Evolutionary conservation across 768 basidiomycete species (phyloP).

Genomic region (Russula lepida): DNA sequence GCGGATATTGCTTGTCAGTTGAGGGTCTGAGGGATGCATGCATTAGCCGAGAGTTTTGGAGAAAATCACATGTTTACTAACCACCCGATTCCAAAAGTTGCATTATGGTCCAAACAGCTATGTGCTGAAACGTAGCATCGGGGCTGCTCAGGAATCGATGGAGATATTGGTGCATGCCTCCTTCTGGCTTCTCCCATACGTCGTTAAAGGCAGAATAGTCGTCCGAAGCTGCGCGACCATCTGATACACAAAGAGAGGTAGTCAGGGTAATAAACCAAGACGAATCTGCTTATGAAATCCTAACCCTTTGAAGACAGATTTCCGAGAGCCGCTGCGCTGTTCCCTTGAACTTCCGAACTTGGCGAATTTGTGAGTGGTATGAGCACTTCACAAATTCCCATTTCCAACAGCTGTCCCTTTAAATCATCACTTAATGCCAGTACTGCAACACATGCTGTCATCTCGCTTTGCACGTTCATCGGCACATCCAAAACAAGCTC

Average conservation of each 20-base stretch:
- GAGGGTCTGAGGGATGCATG: slow-evolving; percentile 50
- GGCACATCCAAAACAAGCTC: slow-evolving; percentile 93
- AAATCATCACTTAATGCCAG: slow-evolving; percentile 93
- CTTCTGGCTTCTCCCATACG: slow-evolving; percentile 97
- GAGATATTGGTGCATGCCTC: slow-evolving; percentile 92
- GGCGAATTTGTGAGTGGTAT: slow-evolving; percentile 95
- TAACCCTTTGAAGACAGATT: slow-evolving; percentile 94
- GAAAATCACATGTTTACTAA: slow-evolving; percentile 26
- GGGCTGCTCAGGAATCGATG: slow-evolving; percentile 88
- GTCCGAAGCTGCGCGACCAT: slow-evolving; percentile 65
- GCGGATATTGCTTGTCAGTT: slow-evolving; percentile 85
- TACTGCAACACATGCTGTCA: slow-evolving; percentile 98
- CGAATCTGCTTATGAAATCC: slow-evolving; percentile 11
- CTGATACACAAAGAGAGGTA: slow-evolving; percentile 30
- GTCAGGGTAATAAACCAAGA: neutral
- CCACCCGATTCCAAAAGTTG: slow-evolving; percentile 95
- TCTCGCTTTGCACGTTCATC: slow-evolving; percentile 96
- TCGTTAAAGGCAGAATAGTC: slow-evolving; percentile 97
- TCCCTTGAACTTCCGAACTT: slow-evolving; percentile 97
- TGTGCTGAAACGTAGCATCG: slow-evolving; percentile 98
- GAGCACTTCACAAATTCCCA: slow-evolving; percentile 96
- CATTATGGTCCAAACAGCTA: slow-evolving; percentile 99
- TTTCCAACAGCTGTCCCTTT: slow-evolving; percentile 92
- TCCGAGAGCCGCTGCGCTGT: slow-evolving; percentile 94
- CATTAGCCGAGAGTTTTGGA: neutral